A percentile compares a stretch with the other conserved stretches of the same genome.
Conservation (phyloP, 768 basidiomycete species). For the Leccinum imitatum region DNA sequence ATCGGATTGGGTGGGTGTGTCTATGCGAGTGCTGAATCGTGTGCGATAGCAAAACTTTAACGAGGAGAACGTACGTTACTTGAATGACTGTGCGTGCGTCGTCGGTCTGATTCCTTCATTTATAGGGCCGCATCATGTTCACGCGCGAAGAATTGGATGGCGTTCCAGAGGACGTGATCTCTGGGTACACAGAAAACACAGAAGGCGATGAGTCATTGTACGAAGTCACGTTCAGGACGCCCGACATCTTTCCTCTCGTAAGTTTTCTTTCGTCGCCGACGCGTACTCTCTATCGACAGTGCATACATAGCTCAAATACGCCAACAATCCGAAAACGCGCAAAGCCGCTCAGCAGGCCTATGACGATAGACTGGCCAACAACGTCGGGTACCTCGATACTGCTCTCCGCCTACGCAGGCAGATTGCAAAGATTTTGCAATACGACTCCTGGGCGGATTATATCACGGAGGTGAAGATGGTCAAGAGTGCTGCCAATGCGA, state of each 20-base stretch:
- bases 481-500: conserved; percentile 62
- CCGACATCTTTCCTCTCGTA: conserved; percentile 76
- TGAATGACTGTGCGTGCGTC: too few species aligned
- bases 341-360: conserved; percentile 55
- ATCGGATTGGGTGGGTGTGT: not conserved
- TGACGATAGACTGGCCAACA: conserved; percentile 67
- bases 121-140: conserved; percentile 60
- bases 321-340: too few species aligned
- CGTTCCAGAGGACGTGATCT: conserved; percentile 74
- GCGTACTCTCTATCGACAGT: not conserved
- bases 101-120: conserved; percentile 5
- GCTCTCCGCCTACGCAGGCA: conserved; percentile 68
- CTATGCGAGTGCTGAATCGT: not conserved
- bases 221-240: conserved; percentile 77
- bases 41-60: conserved; percentile 63
- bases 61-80: conserved; percentile 66
- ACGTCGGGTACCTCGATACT: conserved; percentile 67
- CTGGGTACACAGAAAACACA: conserved; percentile 66
- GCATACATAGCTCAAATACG: conserved; percentile 46
- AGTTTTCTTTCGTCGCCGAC: conserved; percentile 19
- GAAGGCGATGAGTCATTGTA: conserved; percentile 57
- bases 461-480: conserved; percentile 86
- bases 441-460: conserved; percentile 83
- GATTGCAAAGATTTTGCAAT: conserved; percentile 66
- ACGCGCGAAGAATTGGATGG: conserved; percentile 75